Conservation (phyloP, 768 basidiomycete genomes). For the Pisolithus albus region DNA sequence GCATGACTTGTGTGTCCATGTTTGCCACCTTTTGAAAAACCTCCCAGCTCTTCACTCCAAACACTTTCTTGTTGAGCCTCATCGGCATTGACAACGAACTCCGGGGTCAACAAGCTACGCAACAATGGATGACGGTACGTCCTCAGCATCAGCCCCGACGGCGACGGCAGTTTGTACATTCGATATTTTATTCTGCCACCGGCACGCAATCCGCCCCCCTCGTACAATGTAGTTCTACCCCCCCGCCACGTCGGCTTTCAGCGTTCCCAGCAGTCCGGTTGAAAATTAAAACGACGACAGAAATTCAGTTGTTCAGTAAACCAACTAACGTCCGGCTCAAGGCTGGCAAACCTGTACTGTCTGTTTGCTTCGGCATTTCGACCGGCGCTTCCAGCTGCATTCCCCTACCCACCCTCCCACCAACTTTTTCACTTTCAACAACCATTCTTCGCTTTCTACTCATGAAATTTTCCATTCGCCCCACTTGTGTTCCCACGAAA, state of each 20-base stretch:
- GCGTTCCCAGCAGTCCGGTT: conserved; percentile 26
- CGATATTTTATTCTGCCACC: conserved; percentile 35
- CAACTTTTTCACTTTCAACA: conserved; percentile 3
- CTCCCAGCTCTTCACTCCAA: conserved; percentile 1
- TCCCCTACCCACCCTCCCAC: not conserved
- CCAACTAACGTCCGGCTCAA: conserved; percentile 28
- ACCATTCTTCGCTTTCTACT: conserved; percentile 21
- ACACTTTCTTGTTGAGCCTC: not conserved
- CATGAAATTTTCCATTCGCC: conserved; percentile 3
- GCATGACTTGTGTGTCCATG: conserved; percentile 1
- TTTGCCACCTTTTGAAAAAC: conserved; percentile 4
- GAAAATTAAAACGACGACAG: conserved; percentile 16
- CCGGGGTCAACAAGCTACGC: conserved; percentile 24
- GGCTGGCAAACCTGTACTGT: conserved; percentile 20
- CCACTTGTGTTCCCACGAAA: not conserved
- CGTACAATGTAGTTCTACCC: conserved; percentile 22
- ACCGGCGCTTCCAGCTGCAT: conserved; percentile 1
- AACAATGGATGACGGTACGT: conserved; percentile 72
- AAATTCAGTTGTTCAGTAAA: conserved; percentile 15
- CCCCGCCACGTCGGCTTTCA: conserved; percentile 9
- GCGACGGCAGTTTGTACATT: conserved; percentile 47
- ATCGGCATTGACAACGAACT: conserved; percentile 18
- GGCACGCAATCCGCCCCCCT: conserved; percentile 23
- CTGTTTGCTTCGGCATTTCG: conserved; percentile 9
- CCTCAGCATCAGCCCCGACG: conserved; percentile 69